Evolutionary conservation across 768 basidiomycete species (phyloP), one percentile per base, ranked within the genome.

Genomic region (Mycena filopes): DNA sequence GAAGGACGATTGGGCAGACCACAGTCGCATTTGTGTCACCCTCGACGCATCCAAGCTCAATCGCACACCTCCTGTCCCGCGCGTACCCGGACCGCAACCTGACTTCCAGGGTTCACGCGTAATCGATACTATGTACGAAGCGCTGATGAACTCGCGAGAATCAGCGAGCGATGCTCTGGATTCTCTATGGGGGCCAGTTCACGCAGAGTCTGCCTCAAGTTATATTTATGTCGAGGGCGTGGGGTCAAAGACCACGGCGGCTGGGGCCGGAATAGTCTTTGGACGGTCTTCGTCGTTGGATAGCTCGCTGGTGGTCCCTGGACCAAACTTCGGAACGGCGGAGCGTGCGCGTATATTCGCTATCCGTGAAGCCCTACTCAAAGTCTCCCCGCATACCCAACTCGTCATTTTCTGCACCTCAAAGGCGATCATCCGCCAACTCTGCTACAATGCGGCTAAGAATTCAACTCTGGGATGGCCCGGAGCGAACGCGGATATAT

Each of bases 1-100:
- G 1, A 16, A 48, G 10, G 26, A 60, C 16, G 59, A 60, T 40
- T 60, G 59, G 59, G 59, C 59, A 16, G 48, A 50, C 21, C 58
- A 59, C 23, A 49, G 25, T 2, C 58, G 56, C 16, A 58, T 58
- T 18, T 58, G 45, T 38, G 8, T 58, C 1, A 46, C 45, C 3
- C 5, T 58, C 4, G 45, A 59, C 25, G 46, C 47, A 6, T 4
- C 47, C 4, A 25, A 46, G 5, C 16, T 46, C 29, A 23, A 26
- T 1, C 43, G 43, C 1, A 13, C 42, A 11, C 1, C 42, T 28
- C 2, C 38, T 3, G 25, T 38, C 3, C 10, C 3, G 9, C 23
- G 11, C 4, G 33, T 10, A 8, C 53, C 6, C 20, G 33, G 23
- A 21, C 2, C 31, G 18, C 13, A 33, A 10, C 38, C 53, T 21